Conservation (phyloP, 1,284 basidiomycete species). For the Pascua guehoae region DNA sequence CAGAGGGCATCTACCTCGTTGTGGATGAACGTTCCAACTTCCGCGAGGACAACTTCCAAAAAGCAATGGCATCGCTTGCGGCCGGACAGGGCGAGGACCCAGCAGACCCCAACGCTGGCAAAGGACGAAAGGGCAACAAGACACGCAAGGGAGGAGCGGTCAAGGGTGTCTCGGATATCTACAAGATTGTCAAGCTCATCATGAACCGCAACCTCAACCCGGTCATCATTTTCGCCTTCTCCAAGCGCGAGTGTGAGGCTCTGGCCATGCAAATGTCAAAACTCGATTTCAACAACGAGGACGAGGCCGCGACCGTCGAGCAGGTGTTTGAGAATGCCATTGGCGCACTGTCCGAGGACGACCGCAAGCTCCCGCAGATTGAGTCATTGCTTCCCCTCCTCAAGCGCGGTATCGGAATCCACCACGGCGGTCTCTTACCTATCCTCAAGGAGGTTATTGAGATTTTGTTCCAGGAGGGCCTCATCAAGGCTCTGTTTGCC, state of each 20-base stretch:
- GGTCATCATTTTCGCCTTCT: constrained; percentile 98
- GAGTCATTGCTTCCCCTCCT: constrained; percentile 87
- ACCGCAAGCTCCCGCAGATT: constrained; percentile 90
- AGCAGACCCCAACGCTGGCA: constrained; percentile 74
- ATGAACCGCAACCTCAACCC: constrained; percentile 98
- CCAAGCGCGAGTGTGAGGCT: constrained; percentile 94
- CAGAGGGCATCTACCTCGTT: constrained; percentile 94
- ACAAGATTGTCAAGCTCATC: constrained; percentile 98
- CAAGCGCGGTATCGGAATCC: constrained; percentile 94
- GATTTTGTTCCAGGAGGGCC: constrained; percentile 98
- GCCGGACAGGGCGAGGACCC: constrained; percentile 86
- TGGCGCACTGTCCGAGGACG: constrained; percentile 79
- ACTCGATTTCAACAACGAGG: constrained; percentile 90
- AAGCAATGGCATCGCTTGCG: constrained; percentile 92
- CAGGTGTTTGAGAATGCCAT: constrained; percentile 96
- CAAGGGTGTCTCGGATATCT: constrained; percentile 84
- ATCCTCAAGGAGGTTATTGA: constrained; percentile 99
- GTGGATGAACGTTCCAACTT: constrained; percentile 98
- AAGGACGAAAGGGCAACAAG: constrained; percentile 77
- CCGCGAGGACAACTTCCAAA: constrained; percentile 94
- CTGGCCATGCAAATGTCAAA: constrained; percentile 90
- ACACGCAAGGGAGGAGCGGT: constrained; percentile 84
- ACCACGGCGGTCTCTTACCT: constrained; percentile 95
- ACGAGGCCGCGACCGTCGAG: constrained; percentile 83
- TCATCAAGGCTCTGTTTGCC: constrained; percentile 97